Base-by-base conservation (phyloP, 1,139 yeast genomes). In the Debaryomyces subglobosus region DNA sequence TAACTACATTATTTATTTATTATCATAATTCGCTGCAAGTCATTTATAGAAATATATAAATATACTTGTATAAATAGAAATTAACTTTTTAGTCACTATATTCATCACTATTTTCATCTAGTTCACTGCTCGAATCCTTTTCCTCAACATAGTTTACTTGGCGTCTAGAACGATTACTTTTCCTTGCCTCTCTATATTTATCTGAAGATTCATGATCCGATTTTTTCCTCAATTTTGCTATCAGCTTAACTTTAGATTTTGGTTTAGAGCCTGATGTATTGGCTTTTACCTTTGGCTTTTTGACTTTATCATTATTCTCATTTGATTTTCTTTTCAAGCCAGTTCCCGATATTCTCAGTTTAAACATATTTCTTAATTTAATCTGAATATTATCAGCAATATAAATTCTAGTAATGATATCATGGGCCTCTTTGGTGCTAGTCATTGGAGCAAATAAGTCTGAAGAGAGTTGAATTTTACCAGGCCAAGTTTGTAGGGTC, bases 401-500 rank as follows among this genome's bases (percentile, higher is more conserved):
- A 57, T 73, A 85, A 4, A 79, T 72, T 12, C 69, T 77, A 1
- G 79, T 65, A 1, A 78, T 73, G 50, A 78, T 63, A 8, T 59
- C 59, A 52, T 78, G 81, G 1, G 81, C 80, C 53, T 77, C 81
- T 24, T 63, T 60, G 6, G 72, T 60, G 37, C 73, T 65, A 2
- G 69, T 62, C 77, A 86, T 84, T 0, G 88, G 82, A 10, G 74
- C 69, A 64, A 77, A 89, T 9, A 87, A 65, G 58, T 89, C 96
- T 10, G 75, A 67, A 0, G 95, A 86, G 24, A 90, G 66, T 32
- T 80, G 80, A 25, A 87, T 65, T 56, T 85, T 86, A 0, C 94
- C 95, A 0, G 96, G 96, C 84, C 94, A 91, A 0, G 92, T 83
- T 29, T 84, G 81, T 52, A 88, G 72, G 20, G 80, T 79, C 96